Evolutionary conservation across 495 filamentous ascomycete species (phyloP), one percentile per base, ranked within the genome.

Genomic region (Paragyromitra xinjiangensis): DNA sequence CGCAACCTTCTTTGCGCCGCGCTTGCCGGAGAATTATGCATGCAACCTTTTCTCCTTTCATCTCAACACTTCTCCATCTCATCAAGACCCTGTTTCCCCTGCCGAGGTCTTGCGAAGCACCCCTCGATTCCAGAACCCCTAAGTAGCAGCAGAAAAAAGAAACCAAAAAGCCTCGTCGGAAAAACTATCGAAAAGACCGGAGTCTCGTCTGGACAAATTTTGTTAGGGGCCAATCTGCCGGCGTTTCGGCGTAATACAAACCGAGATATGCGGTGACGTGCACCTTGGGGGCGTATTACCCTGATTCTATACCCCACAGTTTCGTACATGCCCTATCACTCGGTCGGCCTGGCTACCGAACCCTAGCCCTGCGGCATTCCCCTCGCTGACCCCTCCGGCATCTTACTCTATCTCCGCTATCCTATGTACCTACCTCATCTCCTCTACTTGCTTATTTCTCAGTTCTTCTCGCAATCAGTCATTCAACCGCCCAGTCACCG

Each of bases 361-460:
- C 64, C 65, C 76, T 71, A 70, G 50, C 50, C 75, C 75, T 73
- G 29, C 24, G 5, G 12, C 24, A 24, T 61, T 44, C 56, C 24
- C 42, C 42, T n/a, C 64, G 50, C 42, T n/a, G 8, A 19, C 22
- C 11, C 26, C 39, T 64, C 64, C 34, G 63, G 16, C 19, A 9
- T 22, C 29, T 11, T 53, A 62, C 39, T 19, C 6, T 22, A 37
- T 51, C 16, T 11, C 29, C 2, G 29, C 29, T 3, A 34, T 34
- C 29, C 29, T 34, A 34, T 34, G 29, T 34, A 34, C 29, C 29
- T 3, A 34, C 29, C n/a, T 19, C 65, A n/a, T 48, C 44, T 37
- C 70, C 37, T 37, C 37, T 37, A 14, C 2, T 24, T 44, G 16
- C 39, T n/a, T 14, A 16, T 16, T n/a, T 1, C 29, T 29, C 58